A percentile compares a stretch with the other conserved stretches of the same genome.
Evolutionary conservation across 2,329 filamentous ascomycete species (phyloP).

Genomic region (Xylariaceae sp.): DNA sequence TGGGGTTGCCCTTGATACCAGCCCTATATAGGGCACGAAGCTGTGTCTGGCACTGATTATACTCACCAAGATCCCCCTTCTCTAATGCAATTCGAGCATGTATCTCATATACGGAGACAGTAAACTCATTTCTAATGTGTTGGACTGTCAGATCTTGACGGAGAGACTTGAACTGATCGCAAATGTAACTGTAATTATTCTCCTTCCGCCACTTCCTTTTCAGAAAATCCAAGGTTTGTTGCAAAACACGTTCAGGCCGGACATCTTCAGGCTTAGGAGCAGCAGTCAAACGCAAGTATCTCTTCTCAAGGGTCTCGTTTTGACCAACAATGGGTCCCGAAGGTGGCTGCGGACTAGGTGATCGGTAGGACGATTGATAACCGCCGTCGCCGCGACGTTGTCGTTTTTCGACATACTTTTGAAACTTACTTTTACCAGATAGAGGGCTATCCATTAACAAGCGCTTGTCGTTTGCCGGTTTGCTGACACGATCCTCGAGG

Average conservation of each 20-base stretch:
- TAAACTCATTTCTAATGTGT: slow-evolving; percentile 95
- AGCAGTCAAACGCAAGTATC: slow-evolving; percentile 90
- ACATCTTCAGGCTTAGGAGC: slow-evolving; percentile 88
- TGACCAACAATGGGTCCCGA: slow-evolving; percentile 83
- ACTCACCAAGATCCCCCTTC: slow-evolving; percentile 99
- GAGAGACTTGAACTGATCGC: slow-evolving; percentile 98
- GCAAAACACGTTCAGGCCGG: slow-evolving; percentile 79
- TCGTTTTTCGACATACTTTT: slow-evolving; percentile 85
- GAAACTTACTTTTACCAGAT: slow-evolving; percentile 79
- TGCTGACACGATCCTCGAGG: slow-evolving; percentile 79
- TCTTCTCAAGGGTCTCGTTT: slow-evolving; percentile 85
- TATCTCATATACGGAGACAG: slow-evolving; percentile 94
- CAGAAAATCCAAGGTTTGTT: slow-evolving; percentile 83
- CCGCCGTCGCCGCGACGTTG: slow-evolving; percentile 82
- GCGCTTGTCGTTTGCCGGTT: slow-evolving; percentile 57
- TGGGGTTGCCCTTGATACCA: slow-evolving; percentile 84
- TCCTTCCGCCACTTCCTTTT: slow-evolving; percentile 95
- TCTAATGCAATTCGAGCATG: slow-evolving; percentile 97
- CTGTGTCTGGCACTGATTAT: slow-evolving; percentile 99
- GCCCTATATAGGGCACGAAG: slow-evolving; percentile 88
- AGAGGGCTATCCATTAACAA: slow-evolving; percentile 49
- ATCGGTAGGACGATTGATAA: slow-evolving; percentile 62
- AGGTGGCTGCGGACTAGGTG: slow-evolving; percentile 62
- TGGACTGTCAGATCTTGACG: slow-evolving; percentile 98
- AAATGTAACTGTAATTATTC: slow-evolving; percentile 95